These are phyloP conservation scores for Rhizophlyctis rosea DNA, from an alignment of 192 early-diverging fungal species.

Conservation along the genomic window DNA sequence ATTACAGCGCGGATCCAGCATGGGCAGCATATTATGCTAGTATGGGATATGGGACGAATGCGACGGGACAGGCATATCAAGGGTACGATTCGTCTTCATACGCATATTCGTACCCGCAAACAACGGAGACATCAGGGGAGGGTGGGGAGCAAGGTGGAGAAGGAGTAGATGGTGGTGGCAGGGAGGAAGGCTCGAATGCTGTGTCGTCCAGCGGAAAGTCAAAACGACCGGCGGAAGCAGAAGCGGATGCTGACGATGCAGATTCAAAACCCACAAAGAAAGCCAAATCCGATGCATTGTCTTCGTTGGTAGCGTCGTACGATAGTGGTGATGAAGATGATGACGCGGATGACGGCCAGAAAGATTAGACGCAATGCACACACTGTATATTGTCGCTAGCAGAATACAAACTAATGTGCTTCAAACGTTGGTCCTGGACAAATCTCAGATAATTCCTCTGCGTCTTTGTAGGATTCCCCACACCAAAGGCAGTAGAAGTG, in stretches of 20 bases:
- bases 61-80: too few species aligned
- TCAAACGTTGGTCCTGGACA: too few species aligned
- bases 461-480: conserved; percentile 46
- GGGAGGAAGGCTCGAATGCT: too few species aligned
- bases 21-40: conserved; percentile 12
- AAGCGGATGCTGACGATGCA: conserved; percentile 7
- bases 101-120: too few species aligned
- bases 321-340: conserved; percentile 33
- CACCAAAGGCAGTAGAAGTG: conserved; percentile 73
- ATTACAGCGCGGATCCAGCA: conserved; percentile 4
- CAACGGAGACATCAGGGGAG: too few species aligned
- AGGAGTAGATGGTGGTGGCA: too few species aligned
- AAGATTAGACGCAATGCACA: neutral
- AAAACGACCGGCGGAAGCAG: conserved; percentile 47
- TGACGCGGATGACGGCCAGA: conserved; percentile 9
- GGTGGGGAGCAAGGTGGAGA: too few species aligned
- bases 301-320: conserved; percentile 15
- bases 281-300: neutral
- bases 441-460: conserved; percentile 48
- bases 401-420: too few species aligned
- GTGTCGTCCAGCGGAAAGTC: too few species aligned
- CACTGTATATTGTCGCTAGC: too few species aligned
- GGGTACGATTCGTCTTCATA: too few species aligned
- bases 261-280: neutral
- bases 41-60: too few species aligned